Percentiles rank a stretch among this genome's conserved stretches.
Conservation (phyloP, 768 basidiomycete genomes). For the Pluteus cervinus region DNA sequence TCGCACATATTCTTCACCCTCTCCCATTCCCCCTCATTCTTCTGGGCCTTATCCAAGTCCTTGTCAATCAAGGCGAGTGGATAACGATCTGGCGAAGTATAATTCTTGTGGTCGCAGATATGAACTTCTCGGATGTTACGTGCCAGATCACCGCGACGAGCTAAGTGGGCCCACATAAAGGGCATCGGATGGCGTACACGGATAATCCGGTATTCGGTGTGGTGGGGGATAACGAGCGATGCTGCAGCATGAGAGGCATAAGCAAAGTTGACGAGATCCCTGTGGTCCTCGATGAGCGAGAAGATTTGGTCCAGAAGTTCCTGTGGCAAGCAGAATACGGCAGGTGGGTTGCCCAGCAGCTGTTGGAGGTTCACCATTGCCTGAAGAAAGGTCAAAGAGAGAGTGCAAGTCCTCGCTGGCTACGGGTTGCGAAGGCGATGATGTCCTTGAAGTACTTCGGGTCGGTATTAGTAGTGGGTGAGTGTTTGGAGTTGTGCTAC, state of each 20-base stretch:
- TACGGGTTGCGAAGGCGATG: too few species aligned
- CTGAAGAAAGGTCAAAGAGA: too few species aligned
- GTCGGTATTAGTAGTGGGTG: too few species aligned
- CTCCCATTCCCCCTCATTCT: conserved; percentile 23
- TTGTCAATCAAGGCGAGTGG: conserved; percentile 28
- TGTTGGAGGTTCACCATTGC: too few species aligned
- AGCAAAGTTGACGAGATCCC: conserved; percentile 38
- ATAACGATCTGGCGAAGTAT: conserved; percentile 32
- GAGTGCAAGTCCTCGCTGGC: too few species aligned
- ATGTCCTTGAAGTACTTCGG: too few species aligned
- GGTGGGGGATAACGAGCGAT: conserved; percentile 35
- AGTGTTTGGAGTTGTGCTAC: too few species aligned
- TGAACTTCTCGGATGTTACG: conserved; percentile 41
- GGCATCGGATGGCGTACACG: conserved; percentile 34
- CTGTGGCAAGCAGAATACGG: conserved; percentile 35
- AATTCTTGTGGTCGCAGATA: conserved; percentile 33
- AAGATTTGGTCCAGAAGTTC: conserved; percentile 45
- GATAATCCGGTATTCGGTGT: conserved; percentile 44
- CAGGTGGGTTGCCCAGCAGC: too few species aligned
- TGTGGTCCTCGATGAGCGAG: conserved; percentile 33
- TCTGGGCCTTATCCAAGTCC: conserved; percentile 13
- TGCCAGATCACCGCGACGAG: conserved; percentile 39
- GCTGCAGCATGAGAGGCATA: conserved; percentile 33
- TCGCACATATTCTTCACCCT: conserved; percentile 31
- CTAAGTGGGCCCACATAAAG: conserved; percentile 45